Evolutionary conservation across 192 early-diverging fungal genomes (phyloP), one percentile per base, ranked within the genome.

Genomic region (Geosiphon pyriformis): DNA sequence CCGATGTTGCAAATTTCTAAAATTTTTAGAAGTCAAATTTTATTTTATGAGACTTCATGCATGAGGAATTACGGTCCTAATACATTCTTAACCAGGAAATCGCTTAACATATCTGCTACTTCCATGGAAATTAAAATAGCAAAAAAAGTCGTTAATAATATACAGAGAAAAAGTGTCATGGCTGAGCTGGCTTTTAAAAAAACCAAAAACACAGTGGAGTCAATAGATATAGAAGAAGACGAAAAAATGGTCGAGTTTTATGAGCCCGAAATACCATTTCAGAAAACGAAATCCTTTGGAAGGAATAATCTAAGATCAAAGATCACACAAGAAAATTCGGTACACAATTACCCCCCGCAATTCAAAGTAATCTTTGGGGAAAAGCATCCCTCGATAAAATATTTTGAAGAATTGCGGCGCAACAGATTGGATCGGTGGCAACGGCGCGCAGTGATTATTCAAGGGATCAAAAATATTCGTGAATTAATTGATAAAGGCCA

Each of bases 391-490:
- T 34, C 30, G 8, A 31, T 76, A 2, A 64, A 55, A 4, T 37
- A 69, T 22, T 33, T 76, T 37, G 75, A 70, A 37, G 26, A 25
- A 17, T 20, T 76, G 4, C 59, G 75, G 2, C 67, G 65, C 3
- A 68, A 72, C 15, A 72, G 66, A 22, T n/a, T 17, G 11, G 60
- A 53, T 10, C 68, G 75, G 11, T 53, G 55, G 61, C 34, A 25
- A 22, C 47, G 70, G 32, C 59, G 71, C 0, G 57, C 70, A 54
- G 65, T 73, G 0, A 26, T 76, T 4, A 50, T 76, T 0, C 75
- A 76, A 18, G 71, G 71, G 18, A 35, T 76, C 55, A 72, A 71
- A 54, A 67, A 65, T 4, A 52, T 76, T 42, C 64, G 72, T 32
- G 71, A 72, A 30, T 33, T 76, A 1, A 60, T 63, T 1, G 48